Evolutionary conservation across 202 grass and related monocot species (phyloP), one percentile per base, ranked within the genome.

Genomic region (Schoenoplectus triqueter): DNA sequence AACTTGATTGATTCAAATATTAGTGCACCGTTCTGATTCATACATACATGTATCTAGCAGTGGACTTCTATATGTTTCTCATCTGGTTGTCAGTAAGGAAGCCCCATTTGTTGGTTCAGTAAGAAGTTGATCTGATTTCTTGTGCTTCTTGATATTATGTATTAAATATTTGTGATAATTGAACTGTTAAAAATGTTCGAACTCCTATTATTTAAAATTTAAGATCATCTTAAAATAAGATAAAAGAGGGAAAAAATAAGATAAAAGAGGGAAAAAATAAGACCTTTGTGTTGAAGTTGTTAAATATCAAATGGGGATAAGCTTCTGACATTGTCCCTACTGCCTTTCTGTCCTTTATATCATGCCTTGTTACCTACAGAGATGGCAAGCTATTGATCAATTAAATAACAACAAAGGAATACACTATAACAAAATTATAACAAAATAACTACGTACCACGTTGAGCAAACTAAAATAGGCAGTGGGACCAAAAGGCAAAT

Each of bases 241-340:
- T 17, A 72, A 84, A 72, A 13, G 51, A 31, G 31, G 31, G 31
- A 31, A 31, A 31, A 31, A 31, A 71, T 56, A 62, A 15, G 80
- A 99, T 17, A 72, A 84, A 72, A 13, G 51, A 31, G 31, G 31
- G 31, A 31, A 31, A 31, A 31, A 31, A 71, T 56, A 62, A 15
- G 80, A 99, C 96, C 88, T 95, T 85, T 0, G 85, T 91, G 81
- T 78, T 88, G 86, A 95, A 94, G 62, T 95, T 99, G 49, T 99
- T 91, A 65, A 99, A 75, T 84, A 94, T 90, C 79, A 95, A 67
- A 86, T 99, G 96, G 2, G 96, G 96, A 82, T 99, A 95, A 86
- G 96, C 96, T 87, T 94, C 87, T 65, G 93, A 99, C 93, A 95
- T 99, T 86, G 92, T 99, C 1, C 93, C 96, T 51, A 98, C 89